Percentiles rank a stretch among this genome's conserved stretches.
Evolutionary conservation across 768 basidiomycete genomes (phyloP).

Genomic region (Russula foetens): DNA sequence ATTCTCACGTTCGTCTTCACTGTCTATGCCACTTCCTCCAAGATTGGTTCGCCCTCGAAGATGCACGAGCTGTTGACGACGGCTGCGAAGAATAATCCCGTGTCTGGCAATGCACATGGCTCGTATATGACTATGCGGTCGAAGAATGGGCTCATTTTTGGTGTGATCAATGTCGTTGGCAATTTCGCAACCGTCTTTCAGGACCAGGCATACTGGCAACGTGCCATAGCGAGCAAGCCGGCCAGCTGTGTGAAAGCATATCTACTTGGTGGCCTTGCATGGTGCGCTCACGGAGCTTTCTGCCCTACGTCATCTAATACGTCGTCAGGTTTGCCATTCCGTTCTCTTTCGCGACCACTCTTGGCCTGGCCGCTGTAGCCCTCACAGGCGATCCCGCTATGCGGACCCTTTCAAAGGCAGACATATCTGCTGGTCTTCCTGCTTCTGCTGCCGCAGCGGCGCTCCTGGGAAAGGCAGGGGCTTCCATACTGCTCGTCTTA

Average conservation of each 20-base stretch:
- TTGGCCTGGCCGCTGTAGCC: constrained; percentile 84
- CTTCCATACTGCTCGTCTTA: constrained; percentile 66
- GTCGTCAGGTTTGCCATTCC: constrained; percentile 68
- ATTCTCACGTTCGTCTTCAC: constrained; percentile 72
- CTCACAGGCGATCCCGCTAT: constrained; percentile 53
- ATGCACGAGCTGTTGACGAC: constrained; percentile 77
- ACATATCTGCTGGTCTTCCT: constrained; percentile 85
- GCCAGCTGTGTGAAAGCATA: constrained; percentile 87
- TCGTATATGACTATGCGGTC: constrained; percentile 60
- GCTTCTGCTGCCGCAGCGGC: constrained; percentile 79
- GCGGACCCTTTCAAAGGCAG: constrained; percentile 42
- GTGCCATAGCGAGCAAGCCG: constrained; percentile 82
- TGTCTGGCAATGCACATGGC: constrained; percentile 76
- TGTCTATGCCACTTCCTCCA: constrained; percentile 69
- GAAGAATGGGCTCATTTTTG: constrained; percentile 54
- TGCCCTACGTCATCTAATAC: not conserved
- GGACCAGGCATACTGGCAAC: constrained; percentile 75
- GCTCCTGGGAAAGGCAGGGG: constrained; percentile 71
- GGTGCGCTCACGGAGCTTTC: constrained; percentile 36
- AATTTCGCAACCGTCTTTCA: constrained; percentile 66
- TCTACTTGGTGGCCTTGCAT: constrained; percentile 80
- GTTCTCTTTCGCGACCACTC: constrained; percentile 77
- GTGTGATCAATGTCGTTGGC: constrained; percentile 82
- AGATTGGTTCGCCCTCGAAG: constrained; percentile 67
- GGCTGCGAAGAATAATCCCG: constrained; percentile 47